phyloP scores from a whole-genome alignment of 1,139 yeast genomes.

The Hanseniaspora sp. region DNA sequence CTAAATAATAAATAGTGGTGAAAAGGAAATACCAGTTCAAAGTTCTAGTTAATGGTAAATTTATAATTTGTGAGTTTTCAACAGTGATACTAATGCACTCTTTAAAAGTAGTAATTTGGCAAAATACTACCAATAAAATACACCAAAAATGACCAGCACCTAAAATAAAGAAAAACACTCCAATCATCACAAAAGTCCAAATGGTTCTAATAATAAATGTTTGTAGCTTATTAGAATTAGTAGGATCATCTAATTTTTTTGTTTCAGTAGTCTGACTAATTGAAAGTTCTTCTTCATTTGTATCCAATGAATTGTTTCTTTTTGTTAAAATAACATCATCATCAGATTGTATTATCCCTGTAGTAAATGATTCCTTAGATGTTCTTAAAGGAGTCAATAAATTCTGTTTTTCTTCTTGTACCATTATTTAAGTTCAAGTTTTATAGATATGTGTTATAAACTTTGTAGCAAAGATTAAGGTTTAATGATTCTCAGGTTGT shows the following conservation, averaged over 20 bases:
- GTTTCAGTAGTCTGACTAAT: neutral
- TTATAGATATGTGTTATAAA: too few relatives aligned
- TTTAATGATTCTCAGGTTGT: too few relatives aligned
- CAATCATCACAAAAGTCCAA: slow-evolving; percentile 90
- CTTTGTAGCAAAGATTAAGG: too few relatives aligned
- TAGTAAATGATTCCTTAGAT: slow-evolving; percentile 11
- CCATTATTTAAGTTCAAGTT: neutral
- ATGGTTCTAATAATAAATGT: slow-evolving; percentile 81
- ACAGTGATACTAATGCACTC: slow-evolving; percentile 83
- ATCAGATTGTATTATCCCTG: neutral
- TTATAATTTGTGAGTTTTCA: slow-evolving; percentile 73
- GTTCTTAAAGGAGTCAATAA: slow-evolving; percentile 9
- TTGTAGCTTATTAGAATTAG: slow-evolving; percentile 49
- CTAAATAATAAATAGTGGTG: slow-evolving; percentile 76
- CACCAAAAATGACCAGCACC: slow-evolving; percentile 85
- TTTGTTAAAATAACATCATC: neutral
- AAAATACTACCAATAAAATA: slow-evolving; percentile 54
- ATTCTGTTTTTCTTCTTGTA: neutral
- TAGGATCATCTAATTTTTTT: slow-evolving; percentile 22
- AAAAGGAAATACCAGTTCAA: slow-evolving; percentile 80
- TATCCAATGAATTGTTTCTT: neutral
- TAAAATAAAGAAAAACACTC: slow-evolving; percentile 55
- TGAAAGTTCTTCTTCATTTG: neutral
- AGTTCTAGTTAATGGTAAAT: slow-evolving; percentile 71
- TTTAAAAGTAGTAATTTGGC: slow-evolving; percentile 75